phyloP scores from a whole-genome alignment of 257 asterid genomes.

The Primulina eburnea region DNA sequence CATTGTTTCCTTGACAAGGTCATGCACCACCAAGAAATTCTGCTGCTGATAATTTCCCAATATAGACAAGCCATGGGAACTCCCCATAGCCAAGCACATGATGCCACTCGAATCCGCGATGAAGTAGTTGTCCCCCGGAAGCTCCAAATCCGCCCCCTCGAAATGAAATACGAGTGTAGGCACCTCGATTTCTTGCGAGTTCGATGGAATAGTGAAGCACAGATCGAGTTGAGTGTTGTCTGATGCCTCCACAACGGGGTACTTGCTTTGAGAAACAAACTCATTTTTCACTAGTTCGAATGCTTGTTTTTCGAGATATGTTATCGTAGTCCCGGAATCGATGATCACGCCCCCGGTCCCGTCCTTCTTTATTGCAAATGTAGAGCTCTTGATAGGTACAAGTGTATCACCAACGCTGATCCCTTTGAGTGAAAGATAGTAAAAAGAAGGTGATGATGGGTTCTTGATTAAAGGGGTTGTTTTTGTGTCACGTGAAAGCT shows the following conservation, averaged over 20 bases:
- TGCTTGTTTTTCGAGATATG: conserved; percentile 52
- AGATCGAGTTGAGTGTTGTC: conserved; percentile 58
- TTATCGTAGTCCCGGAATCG: conserved; percentile 87
- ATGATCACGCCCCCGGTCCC: conserved; percentile 86
- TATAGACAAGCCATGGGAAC: conserved; percentile 71
- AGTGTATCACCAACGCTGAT: conserved; percentile 67
- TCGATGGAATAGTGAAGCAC: conserved; percentile 55
- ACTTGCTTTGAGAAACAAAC: conserved; percentile 43
- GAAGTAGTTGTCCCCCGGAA: conserved; percentile 72
- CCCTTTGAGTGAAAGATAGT: conserved; percentile 70
- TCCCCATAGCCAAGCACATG: conserved; percentile 85
- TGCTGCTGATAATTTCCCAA: conserved; percentile 89
- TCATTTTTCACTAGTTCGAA: conserved; percentile 52
- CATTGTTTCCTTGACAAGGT: conserved; percentile 58
- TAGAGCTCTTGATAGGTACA: conserved; percentile 43
- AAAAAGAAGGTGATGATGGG: conserved; percentile 69
- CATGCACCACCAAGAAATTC: conserved; percentile 64
- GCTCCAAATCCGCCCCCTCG: conserved; percentile 60
- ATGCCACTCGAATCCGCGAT: conserved; percentile 59
- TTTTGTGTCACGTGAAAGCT: not conserved
- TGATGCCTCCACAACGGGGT: conserved; percentile 44
- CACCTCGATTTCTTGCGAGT: conserved; percentile 37
- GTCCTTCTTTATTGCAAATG: conserved; percentile 48
- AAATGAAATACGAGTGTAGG: conserved; percentile 67
- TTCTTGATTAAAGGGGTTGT: conserved; percentile 51